These are phyloP conservation scores for Trametes elegans DNA, from an alignment of 768 basidiomycete species.

Conservation along the genomic window DNA sequence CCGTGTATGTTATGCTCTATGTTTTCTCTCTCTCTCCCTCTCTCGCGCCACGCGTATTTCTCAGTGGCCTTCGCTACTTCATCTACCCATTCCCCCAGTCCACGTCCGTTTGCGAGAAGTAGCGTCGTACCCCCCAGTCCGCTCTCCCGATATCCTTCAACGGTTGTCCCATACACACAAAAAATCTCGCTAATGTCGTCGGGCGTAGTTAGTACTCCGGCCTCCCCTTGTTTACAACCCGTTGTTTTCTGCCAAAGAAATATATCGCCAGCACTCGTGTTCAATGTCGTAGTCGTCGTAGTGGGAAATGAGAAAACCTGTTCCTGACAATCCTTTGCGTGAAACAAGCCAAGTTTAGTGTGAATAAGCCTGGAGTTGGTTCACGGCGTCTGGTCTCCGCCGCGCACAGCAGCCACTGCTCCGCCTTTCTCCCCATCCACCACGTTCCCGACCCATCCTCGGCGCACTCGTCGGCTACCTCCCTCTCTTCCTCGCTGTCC, in stretches of 20 bases:
- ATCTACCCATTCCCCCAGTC: slow-evolving; percentile 36
- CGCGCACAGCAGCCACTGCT: not conserved
- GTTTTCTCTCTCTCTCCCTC: slow-evolving; percentile 18
- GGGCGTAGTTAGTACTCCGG: slow-evolving; percentile 9
- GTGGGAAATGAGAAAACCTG: no score
- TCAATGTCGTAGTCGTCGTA: no score
- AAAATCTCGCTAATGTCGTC: slow-evolving; percentile 19
- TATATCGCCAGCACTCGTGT: no score
- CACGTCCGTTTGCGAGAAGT: slow-evolving; percentile 49
- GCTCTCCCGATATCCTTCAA: slow-evolving; percentile 1
- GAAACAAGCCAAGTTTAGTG: no score
- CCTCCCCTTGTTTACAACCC: slow-evolving; percentile 5
- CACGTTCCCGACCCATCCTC: slow-evolving; percentile 74
- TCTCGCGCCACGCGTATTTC: slow-evolving; percentile 15
- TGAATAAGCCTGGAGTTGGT: no score
- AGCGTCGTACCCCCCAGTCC: slow-evolving; percentile 47
- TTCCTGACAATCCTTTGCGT: no score
- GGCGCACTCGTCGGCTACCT: slow-evolving; percentile 97
- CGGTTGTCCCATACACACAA: slow-evolving; percentile 7
- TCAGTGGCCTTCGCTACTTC: slow-evolving; percentile 45
- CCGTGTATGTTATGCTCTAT: slow-evolving; percentile 22
- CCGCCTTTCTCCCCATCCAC: slow-evolving; percentile 9
- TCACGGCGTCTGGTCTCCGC: no score
- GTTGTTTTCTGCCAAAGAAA: not conserved
- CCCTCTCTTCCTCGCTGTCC: slow-evolving; percentile 39